These are phyloP conservation scores for Pseudogymnoascus sp. DNA, from an alignment of 2,329 filamentous ascomycete genomes.

Conservation along the genomic window DNA sequence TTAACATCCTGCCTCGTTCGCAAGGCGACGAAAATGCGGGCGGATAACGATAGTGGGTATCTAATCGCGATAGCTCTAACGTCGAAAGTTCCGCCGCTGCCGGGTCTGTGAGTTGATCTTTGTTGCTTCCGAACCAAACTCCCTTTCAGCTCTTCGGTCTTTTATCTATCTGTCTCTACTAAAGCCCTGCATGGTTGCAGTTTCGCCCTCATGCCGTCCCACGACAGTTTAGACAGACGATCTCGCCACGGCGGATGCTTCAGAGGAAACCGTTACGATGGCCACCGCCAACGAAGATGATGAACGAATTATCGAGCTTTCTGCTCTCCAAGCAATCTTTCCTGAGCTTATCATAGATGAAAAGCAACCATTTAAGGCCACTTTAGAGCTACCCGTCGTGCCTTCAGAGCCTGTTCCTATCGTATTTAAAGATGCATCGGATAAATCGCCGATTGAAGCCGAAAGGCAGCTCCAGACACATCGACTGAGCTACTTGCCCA, in stretches of 20 bases:
- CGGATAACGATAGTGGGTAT: neutral
- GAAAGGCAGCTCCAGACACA: constrained; percentile 38
- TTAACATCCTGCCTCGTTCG: neutral
- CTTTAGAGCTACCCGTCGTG: constrained; percentile 52
- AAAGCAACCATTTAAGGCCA: constrained; percentile 37
- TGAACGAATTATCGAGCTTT: constrained; percentile 51
- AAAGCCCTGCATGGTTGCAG: constrained; percentile 2
- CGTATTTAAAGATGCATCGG: neutral
- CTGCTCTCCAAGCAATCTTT: constrained; percentile 56
- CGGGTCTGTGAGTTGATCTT: neutral
- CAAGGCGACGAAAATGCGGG: neutral
- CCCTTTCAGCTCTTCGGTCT: neutral
- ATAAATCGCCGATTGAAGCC: constrained; percentile 18
- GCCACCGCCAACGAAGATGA: constrained; percentile 53
- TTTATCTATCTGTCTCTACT: neutral
- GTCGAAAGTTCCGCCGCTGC: neutral
- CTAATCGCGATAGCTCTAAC: neutral
- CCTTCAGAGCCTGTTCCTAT: constrained; percentile 44
- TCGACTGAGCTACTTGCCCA: constrained; percentile 43
- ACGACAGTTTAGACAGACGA: neutral
- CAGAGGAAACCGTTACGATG: neutral
- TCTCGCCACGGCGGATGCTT: neutral
- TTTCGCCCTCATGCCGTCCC: neutral
- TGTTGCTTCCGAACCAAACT: neutral
- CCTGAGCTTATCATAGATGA: constrained; percentile 51